phyloP scores from a whole-genome alignment of 768 basidiomycete species.

The Tricholoma furcatifolium region DNA sequence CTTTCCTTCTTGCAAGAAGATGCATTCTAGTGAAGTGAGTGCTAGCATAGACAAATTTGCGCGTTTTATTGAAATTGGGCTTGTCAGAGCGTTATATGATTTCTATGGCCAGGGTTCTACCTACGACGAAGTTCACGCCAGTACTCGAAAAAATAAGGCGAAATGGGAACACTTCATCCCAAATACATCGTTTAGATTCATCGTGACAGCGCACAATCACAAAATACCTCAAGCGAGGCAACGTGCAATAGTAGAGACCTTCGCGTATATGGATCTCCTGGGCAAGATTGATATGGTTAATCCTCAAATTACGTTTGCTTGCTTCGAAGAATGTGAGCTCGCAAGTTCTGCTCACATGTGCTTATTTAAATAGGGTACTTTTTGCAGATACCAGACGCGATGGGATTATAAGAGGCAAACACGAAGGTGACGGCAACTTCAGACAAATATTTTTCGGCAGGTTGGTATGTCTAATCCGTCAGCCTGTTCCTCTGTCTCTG shows the following conservation, averaged over 20 bases:
- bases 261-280: slow-evolving; percentile 80
- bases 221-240: slow-evolving; percentile 69
- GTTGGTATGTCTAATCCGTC: slow-evolving; percentile 57
- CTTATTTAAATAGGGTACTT: neutral
- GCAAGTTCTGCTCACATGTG: neutral
- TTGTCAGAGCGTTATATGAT: slow-evolving; percentile 68
- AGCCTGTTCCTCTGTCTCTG: neutral
- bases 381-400: slow-evolving; percentile 47
- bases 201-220: slow-evolving; percentile 72
- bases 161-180: slow-evolving; percentile 61
- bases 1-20: slow-evolving; percentile 65
- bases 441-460: slow-evolving; percentile 79
- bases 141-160: slow-evolving; percentile 38
- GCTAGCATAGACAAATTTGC: neutral
- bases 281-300: slow-evolving; percentile 82
- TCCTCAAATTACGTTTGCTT: slow-evolving; percentile 70
- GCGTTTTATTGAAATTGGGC: neutral
- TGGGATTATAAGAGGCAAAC: slow-evolving; percentile 42
- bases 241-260: slow-evolving; percentile 68
- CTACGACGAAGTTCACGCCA: slow-evolving; percentile 70
- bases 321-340: slow-evolving; percentile 85
- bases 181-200: slow-evolving; percentile 79
- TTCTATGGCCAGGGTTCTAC: slow-evolving; percentile 69
- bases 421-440: slow-evolving; percentile 68
- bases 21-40: slow-evolving; percentile 81